Percentiles rank a stretch among this genome's conserved stretches.
phyloP scores from a whole-genome alignment of 108 stramenopile species.

The Nitzschia inconspicua region DNA sequence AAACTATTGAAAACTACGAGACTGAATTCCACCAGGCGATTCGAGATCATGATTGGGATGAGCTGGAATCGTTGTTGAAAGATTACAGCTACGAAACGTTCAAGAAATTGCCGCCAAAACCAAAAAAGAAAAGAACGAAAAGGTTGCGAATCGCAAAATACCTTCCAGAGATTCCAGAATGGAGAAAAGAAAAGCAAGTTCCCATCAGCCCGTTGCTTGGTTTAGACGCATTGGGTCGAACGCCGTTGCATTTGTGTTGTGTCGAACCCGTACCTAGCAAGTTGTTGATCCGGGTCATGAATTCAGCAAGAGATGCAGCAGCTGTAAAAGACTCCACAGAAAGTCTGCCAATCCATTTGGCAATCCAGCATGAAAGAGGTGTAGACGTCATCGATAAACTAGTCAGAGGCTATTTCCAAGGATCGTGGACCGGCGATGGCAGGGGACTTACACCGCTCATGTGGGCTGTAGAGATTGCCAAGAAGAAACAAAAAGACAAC shows the following conservation, averaged over 20 bases:
- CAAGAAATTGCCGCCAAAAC: constrained; percentile 15
- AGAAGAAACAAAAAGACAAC: constrained; percentile 9
- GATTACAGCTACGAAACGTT: constrained; percentile 8
- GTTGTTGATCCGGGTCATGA: constrained; percentile 15
- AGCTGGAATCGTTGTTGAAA: constrained; percentile 22
- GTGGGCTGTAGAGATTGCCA: constrained; percentile 17
- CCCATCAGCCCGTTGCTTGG: constrained; percentile 12
- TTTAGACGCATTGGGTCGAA: constrained; percentile 24
- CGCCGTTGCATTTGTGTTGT: constrained; percentile 31
- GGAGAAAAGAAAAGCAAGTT: constrained; percentile 15
- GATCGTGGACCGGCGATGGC: constrained; percentile 16
- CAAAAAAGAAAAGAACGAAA: constrained; percentile 1
- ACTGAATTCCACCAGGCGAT: constrained; percentile 32
- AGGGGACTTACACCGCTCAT: constrained; percentile 20
- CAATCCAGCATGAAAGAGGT: constrained; percentile 9
- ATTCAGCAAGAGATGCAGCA: constrained; percentile 21
- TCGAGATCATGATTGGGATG: constrained; percentile 31
- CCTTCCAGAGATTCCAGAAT: constrained; percentile 10
- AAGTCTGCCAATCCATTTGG: constrained; percentile 29
- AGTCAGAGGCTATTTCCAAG: constrained; percentile 16
- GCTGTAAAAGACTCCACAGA: constrained; percentile 20
- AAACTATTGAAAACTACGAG: constrained; percentile 19
- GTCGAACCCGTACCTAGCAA: constrained; percentile 9
- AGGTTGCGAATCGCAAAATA: constrained; percentile 23
- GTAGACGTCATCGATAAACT: constrained; percentile 21